Percentiles rank a stretch among this genome's conserved stretches.
These are phyloP conservation scores for Solanum hybrid DNA, from an alignment of 305 asterid genomes.

Conservation along the genomic window DNA sequence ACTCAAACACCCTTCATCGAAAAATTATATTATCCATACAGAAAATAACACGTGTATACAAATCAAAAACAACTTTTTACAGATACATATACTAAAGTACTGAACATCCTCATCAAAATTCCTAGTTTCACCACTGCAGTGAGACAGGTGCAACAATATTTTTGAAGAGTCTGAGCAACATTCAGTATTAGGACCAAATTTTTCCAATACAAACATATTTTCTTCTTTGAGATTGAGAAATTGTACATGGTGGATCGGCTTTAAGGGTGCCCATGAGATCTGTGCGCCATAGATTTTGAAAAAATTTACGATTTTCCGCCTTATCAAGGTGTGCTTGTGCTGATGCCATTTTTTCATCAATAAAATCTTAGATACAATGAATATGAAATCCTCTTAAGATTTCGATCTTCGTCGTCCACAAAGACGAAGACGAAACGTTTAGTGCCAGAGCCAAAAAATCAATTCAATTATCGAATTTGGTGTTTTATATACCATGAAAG, in stretches of 20 bases:
- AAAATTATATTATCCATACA: not conserved
- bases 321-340: slow-evolving; percentile 43
- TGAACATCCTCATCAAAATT: not conserved
- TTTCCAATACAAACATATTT: not conserved
- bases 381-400: not conserved
- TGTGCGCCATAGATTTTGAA: slow-evolving; percentile 84
- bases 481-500: not conserved
- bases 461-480: not conserved
- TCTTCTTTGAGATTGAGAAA: not conserved
- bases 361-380: not conserved
- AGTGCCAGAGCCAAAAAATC: not conserved
- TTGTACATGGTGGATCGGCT: slow-evolving; percentile 26
- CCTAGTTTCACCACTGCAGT: not conserved
- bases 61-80: not conserved
- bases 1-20: not conserved
- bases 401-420: not conserved
- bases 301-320: slow-evolving; percentile 71
- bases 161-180: not conserved
- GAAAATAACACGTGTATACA: not conserved
- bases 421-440: not conserved
- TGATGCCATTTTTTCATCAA: slow-evolving; percentile 34
- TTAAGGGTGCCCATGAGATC: slow-evolving; percentile 73
- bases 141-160: not conserved
- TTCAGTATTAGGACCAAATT: not conserved
- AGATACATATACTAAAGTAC: not conserved